These are phyloP conservation scores for Pogostemon cablin DNA, from an alignment of 257 asterid species.

Conservation along the genomic window DNA sequence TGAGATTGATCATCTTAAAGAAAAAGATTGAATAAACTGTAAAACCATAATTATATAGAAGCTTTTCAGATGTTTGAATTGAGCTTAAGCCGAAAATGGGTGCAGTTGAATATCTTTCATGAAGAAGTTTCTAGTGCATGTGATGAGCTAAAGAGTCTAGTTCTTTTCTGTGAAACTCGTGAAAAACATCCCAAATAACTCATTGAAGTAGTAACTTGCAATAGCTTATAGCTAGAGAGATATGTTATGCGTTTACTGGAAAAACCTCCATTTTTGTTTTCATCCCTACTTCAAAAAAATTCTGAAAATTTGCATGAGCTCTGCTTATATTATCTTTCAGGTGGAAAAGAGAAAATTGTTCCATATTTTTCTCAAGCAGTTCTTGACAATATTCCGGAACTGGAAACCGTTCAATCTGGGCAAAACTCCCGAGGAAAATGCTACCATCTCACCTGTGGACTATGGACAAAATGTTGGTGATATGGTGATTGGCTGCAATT, in stretches of 20 bases:
- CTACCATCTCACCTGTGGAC: constrained; percentile 36
- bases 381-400: constrained; percentile 56
- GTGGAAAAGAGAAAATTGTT: constrained; percentile 72
- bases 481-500: constrained; percentile 79
- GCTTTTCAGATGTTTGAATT: background rate
- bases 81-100: constrained; percentile 11
- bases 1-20: background rate
- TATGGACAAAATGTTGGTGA: constrained; percentile 46
- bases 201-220: background rate
- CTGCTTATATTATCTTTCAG: constrained; percentile 48
- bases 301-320: constrained; percentile 28
- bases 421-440: constrained; percentile 51
- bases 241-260: constrained; percentile 26
- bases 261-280: constrained; percentile 30
- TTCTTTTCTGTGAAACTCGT: constrained; percentile 23
- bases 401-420: constrained; percentile 78
- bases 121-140: constrained; percentile 16
- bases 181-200: constrained; percentile 1
- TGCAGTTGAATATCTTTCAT: background rate
- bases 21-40: no score
- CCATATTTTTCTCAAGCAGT: constrained; percentile 81
- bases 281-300: constrained; percentile 23
- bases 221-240: constrained; percentile 30
- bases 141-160: constrained; percentile 18
- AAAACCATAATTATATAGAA: background rate